Evolutionary conservation across 2,329 filamentous ascomycete species (phyloP), one percentile per base, ranked within the genome.

Genomic region (Cercospora berteroae): DNA sequence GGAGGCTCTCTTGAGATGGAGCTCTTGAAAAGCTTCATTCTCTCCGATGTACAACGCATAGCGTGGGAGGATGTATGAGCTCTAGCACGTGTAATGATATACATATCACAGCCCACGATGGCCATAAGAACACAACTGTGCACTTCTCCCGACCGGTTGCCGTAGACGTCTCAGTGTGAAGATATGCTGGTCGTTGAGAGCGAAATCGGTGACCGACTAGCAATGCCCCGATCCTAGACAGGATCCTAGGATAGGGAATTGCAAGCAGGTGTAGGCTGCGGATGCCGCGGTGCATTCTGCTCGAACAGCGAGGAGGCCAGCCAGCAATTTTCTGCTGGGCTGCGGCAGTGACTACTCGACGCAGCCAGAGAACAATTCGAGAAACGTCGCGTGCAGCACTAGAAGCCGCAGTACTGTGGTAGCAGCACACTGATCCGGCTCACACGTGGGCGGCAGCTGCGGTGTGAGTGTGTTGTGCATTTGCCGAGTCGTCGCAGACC

Each of bases 71-170:
- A 61, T 61, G 56, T 42, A 56, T 55, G 20, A 61, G 57, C 57
- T 61, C 58, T 66, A 66, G 64, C 64, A 66, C 55, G 31, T 55
- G 44, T 55, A 61, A 66, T 50, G 55, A 16, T 36, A 58, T 23
- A 58, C 55, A 36, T 12, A 12, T 31, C 18, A 36, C 55, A 58
- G 27, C 27, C 55, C 55, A 55, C 23, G 48, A 29, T 27, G 48
- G 48, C 48, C 48, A n/a, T 55, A 23, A 27, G 48, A 29, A 55
- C 25, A 55, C 48, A 27, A 25, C 7, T 16, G 23, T 29, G 48
- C 48, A 55, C 48, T 13, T 55, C 13, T n/a, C 48, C 20, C 7
- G 23, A 55, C 48, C 48, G 48, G 48, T 55, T 27, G 48, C 48
- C 48, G 48, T 55, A 55, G 20, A 25, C 23, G 20, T 55, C 12